phyloP scores from a whole-genome alignment of 257 asterid species.

The Solanum rostratum region DNA sequence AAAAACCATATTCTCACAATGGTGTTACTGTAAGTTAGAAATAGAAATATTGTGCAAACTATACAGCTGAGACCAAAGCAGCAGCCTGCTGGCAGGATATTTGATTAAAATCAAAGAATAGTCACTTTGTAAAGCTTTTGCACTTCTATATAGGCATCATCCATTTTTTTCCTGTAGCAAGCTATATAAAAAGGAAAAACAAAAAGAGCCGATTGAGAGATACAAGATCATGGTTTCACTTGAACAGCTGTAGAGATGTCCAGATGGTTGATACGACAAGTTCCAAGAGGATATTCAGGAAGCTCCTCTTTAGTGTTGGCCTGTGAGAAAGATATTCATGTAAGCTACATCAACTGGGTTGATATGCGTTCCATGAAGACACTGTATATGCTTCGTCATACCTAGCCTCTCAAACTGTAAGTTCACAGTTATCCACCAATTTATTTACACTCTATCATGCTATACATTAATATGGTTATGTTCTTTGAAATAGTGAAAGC shows the following conservation, averaged over 20 bases:
- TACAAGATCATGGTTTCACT: slow-evolving; percentile 13
- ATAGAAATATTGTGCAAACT: background rate
- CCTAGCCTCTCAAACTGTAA: slow-evolving; percentile 91
- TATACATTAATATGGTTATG: background rate
- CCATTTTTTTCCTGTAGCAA: background rate
- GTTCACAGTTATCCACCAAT: slow-evolving; percentile 2
- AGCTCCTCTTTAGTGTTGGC: slow-evolving; percentile 80
- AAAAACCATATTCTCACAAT: background rate
- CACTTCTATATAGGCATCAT: background rate
- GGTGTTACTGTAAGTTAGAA: background rate
- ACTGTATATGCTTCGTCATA: background rate
- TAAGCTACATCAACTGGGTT: background rate
- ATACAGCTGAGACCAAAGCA: background rate
- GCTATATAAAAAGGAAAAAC: background rate
- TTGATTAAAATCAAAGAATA: background rate
- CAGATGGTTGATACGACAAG: slow-evolving; percentile 78
- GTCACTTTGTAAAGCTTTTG: background rate
- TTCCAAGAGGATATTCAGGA: slow-evolving; percentile 72
- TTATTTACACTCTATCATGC: background rate
- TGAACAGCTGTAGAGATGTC: slow-evolving; percentile 52
- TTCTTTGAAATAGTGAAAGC: background rate
- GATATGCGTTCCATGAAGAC: background rate
- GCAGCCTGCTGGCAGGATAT: background rate
- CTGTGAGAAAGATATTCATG: slow-evolving; percentile 12
- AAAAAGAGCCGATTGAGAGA: background rate